These are phyloP conservation scores for Aspergillus sp. DNA, from an alignment of 2,329 filamentous ascomycete genomes.

Conservation along the genomic window DNA sequence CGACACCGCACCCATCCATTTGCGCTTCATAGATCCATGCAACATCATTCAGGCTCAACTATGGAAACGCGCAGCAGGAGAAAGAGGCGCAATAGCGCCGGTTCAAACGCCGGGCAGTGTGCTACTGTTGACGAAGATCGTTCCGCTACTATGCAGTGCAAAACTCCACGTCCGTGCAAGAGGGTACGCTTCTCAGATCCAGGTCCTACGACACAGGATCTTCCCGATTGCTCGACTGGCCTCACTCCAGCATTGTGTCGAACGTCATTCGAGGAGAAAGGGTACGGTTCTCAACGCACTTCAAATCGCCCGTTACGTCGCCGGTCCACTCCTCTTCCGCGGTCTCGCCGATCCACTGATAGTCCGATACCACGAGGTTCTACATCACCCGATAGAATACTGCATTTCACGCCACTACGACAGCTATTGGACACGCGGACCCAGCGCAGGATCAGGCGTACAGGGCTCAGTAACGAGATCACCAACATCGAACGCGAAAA, in stretches of 20 bases:
- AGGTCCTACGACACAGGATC: slow-evolving; percentile 28
- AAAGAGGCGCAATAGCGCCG: slow-evolving; percentile 28
- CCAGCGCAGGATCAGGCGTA: slow-evolving; percentile 44
- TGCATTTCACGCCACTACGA: slow-evolving; percentile 47
- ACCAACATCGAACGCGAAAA: slow-evolving; percentile 45
- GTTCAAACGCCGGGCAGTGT: slow-evolving; percentile 6
- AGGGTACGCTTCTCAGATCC: slow-evolving; percentile 49
- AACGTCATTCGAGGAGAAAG: slow-evolving; percentile 35
- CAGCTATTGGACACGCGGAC: slow-evolving; percentile 45
- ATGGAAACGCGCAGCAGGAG: slow-evolving; percentile 29
- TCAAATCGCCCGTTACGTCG: slow-evolving; percentile 30
- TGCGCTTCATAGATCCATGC: not conserved
- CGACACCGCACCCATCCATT: not conserved
- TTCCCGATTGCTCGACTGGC: slow-evolving; percentile 36
- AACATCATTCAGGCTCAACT: not conserved
- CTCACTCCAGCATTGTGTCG: slow-evolving; percentile 46
- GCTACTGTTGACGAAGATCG: slow-evolving; percentile 8
- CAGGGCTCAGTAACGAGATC: slow-evolving; percentile 49
- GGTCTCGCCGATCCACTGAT: slow-evolving; percentile 23
- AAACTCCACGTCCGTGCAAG: slow-evolving; percentile 39
- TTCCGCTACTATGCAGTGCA: slow-evolving; percentile 6
- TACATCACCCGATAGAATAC: slow-evolving; percentile 27
- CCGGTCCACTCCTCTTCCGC: slow-evolving; percentile 35
- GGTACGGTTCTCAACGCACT: slow-evolving; percentile 24
- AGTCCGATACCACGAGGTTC: slow-evolving; percentile 19